phyloP scores from a whole-genome alignment of 805 yeast species.

The Kurtzmaniella fragi region DNA sequence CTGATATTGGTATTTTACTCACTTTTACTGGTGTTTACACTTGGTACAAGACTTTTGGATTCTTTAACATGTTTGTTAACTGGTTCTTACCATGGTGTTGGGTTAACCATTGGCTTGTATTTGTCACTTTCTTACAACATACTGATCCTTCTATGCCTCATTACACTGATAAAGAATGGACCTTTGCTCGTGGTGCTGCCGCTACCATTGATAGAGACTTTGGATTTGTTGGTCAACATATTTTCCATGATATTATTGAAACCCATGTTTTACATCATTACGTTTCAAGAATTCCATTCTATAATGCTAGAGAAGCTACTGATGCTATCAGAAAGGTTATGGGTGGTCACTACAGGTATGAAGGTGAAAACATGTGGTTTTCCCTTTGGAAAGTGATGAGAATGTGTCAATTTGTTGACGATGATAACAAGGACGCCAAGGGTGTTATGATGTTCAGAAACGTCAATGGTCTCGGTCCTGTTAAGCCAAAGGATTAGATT shows the following conservation, averaged over 20 bases:
- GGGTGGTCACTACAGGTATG: constrained; percentile 47
- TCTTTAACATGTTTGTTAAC: constrained; percentile 46
- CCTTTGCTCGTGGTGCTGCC: constrained; percentile 63
- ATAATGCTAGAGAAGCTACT: constrained; percentile 50
- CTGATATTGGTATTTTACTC: constrained; percentile 51
- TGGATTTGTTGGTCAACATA: constrained; percentile 53
- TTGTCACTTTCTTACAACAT: constrained; percentile 59
- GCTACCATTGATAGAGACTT: constrained; percentile 60
- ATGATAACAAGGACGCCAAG: constrained; percentile 41
- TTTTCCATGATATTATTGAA: constrained; percentile 56
- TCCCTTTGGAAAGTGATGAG: constrained; percentile 56
- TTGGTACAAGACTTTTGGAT: constrained; percentile 46
- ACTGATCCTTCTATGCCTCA: constrained; percentile 58
- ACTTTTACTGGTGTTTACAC: constrained; percentile 43
- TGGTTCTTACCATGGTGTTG: constrained; percentile 57
- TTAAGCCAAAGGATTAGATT: constrained; percentile 14
- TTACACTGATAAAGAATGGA: constrained; percentile 53
- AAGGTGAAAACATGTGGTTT: constrained; percentile 53
- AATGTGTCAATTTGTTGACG: constrained; percentile 65
- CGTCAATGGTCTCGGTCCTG: constrained; percentile 49
- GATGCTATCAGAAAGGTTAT: constrained; percentile 47
- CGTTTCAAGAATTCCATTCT: constrained; percentile 51
- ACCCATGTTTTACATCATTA: constrained; percentile 56
- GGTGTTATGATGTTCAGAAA: constrained; percentile 69
- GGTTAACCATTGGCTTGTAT: constrained; percentile 64